A percentile compares a stretch with the other conserved stretches of the same genome.
Conservation (phyloP, 768 basidiomycete genomes). For the Xanthoconium stramineum region DNA sequence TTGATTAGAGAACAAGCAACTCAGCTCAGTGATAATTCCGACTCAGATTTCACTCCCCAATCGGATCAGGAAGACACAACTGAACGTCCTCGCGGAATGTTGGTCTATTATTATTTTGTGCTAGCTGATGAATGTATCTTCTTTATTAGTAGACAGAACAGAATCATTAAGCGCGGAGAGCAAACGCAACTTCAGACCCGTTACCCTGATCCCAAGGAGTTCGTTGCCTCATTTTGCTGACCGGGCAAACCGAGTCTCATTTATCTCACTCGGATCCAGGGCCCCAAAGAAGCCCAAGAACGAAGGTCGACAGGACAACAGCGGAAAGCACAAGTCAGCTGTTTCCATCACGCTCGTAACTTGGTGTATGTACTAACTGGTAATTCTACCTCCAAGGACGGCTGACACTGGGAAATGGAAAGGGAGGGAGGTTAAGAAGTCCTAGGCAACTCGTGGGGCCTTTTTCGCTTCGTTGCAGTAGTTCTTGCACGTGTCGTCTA, state of each 20-base stretch:
- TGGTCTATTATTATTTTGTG: not conserved
- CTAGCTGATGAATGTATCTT: not conserved
- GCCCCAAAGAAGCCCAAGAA: no score
- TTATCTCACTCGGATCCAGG: not conserved
- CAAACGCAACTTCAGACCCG: fast-evolving
- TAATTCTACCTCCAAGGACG: not conserved
- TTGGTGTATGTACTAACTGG: not conserved
- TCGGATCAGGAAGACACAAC: not conserved
- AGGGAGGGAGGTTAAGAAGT: not conserved
- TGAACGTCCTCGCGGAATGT: not conserved
- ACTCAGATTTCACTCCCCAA: not conserved
- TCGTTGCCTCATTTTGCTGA: not conserved
- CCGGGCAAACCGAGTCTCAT: not conserved
- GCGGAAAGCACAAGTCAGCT: not conserved
- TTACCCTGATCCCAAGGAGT: not conserved
- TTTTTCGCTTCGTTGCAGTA: not conserved
- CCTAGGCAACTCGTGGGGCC: not conserved
- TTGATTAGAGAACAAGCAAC: not conserved
- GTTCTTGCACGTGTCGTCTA: not conserved
- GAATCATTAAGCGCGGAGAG: slow-evolving; percentile 7
- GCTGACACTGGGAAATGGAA: fast-evolving
- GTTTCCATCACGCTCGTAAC: not conserved
- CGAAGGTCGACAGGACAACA: not conserved
- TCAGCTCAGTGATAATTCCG: not conserved
- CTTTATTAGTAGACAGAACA: not conserved